Conservation (phyloP, 768 basidiomycete species). For the Holtermanniella nyarrowii region DNA sequence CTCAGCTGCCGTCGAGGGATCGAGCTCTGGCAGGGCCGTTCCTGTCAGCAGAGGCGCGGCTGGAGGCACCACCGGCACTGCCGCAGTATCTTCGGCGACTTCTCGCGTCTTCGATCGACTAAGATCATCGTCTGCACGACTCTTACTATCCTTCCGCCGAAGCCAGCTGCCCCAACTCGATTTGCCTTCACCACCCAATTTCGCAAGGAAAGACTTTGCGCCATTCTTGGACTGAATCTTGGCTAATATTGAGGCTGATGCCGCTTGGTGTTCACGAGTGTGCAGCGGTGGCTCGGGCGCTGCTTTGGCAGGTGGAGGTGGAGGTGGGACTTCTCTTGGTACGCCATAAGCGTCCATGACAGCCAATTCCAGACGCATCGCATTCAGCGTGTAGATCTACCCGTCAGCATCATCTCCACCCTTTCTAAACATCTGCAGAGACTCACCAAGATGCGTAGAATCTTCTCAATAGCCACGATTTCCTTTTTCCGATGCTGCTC, state of each 20-base stretch:
- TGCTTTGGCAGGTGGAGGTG: slow-evolving; percentile 10
- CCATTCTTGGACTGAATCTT: background rate
- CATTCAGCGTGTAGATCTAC: slow-evolving; percentile 27
- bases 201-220: background rate
- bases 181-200: background rate
- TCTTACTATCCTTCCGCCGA: background rate
- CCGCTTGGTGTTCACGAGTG: background rate
- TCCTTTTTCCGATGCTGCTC: slow-evolving; percentile 5
- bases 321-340: slow-evolving; percentile 18
- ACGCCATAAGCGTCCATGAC: slow-evolving; percentile 24
- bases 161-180: background rate
- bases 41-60: too few species aligned
- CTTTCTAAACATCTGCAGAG: background rate
- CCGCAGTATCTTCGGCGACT: background rate
- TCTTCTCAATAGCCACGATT: slow-evolving; percentile 12
- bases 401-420: background rate
- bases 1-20: background rate
- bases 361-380: slow-evolving; percentile 23
- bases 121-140: background rate
- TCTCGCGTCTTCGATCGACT: background rate
- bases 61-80: background rate
- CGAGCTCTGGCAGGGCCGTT: background rate
- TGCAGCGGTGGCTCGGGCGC: background rate
- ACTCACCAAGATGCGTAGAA: slow-evolving; percentile 22
- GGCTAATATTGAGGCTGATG: too few species aligned